These are phyloP conservation scores for Camellia japonica DNA, from an alignment of 148 eudicot genomes.

Conservation along the genomic window DNA sequence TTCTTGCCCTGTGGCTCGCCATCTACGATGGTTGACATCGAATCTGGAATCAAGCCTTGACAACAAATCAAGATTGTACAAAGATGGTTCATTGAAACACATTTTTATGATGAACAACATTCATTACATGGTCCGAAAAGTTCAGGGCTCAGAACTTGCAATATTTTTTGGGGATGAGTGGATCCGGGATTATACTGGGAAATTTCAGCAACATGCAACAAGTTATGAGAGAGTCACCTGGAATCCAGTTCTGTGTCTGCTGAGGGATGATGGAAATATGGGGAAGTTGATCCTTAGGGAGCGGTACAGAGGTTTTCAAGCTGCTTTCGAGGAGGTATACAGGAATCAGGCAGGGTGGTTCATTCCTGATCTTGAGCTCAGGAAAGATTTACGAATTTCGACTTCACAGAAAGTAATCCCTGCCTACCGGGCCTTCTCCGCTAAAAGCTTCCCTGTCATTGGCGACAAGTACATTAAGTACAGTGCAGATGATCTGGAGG, in stretches of 20 bases:
- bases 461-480: conserved; percentile 65
- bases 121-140: conserved; percentile 66
- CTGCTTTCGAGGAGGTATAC: conserved; percentile 65
- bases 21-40: conserved; percentile 40
- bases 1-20: conserved; percentile 28
- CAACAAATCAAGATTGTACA: conserved; percentile 52
- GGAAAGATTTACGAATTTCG: conserved; percentile 57
- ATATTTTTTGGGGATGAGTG: conserved; percentile 56
- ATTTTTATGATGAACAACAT: conserved; percentile 76
- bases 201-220: conserved; percentile 58
- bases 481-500: conserved; percentile 58
- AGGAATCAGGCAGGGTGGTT: conserved; percentile 60
- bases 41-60: conserved; percentile 58
- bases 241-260: conserved; percentile 45
- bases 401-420: conserved; percentile 51
- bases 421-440: conserved; percentile 59
- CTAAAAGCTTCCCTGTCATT: conserved; percentile 26
- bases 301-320: conserved; percentile 47
- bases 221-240: conserved; percentile 63
- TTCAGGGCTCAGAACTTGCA: conserved; percentile 39
- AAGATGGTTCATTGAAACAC: conserved; percentile 51
- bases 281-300: conserved; percentile 44
- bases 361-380: conserved; percentile 53
- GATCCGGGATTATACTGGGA: conserved; percentile 42
- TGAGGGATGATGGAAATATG: conserved; percentile 45